A percentile compares a stretch with the other conserved stretches of the same genome.
phyloP scores from a whole-genome alignment of 441 rosid genomes.

The Gossypium lobatum region DNA sequence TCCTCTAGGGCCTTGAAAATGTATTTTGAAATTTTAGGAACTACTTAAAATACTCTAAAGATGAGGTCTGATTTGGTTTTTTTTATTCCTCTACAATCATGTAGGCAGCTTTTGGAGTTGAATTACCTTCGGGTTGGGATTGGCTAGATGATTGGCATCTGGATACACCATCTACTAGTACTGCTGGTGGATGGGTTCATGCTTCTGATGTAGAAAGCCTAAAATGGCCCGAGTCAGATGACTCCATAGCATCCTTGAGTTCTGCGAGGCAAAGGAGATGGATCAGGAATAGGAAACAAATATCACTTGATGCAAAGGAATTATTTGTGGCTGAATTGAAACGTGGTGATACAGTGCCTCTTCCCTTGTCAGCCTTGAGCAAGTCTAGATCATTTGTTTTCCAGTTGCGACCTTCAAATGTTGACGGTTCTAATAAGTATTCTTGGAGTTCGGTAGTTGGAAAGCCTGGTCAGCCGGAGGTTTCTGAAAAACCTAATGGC shows the following conservation, averaged over 20 bases:
- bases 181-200: slow-evolving; percentile 68
- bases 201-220: slow-evolving; percentile 54
- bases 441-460: slow-evolving; percentile 86
- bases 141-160: slow-evolving; percentile 61
- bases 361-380: slow-evolving; percentile 66
- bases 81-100: slow-evolving; percentile 7
- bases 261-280: slow-evolving; percentile 69
- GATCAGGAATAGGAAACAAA: slow-evolving; percentile 50
- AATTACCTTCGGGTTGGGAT: slow-evolving; percentile 51
- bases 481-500: slow-evolving; percentile 27
- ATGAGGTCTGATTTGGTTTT: slow-evolving; percentile 1
- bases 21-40: not conserved
- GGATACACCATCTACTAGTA: slow-evolving; percentile 39
- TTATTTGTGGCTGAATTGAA: slow-evolving; percentile 57
- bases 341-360: slow-evolving; percentile 72
- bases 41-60: not conserved
- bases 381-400: slow-evolving; percentile 56
- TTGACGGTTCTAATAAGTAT: slow-evolving; percentile 45
- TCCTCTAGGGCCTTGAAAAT: not conserved
- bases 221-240: slow-evolving; percentile 56
- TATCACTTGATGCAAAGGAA: slow-evolving; percentile 30
- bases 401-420: slow-evolving; percentile 56
- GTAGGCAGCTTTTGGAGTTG: slow-evolving; percentile 36
- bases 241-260: slow-evolving; percentile 37
- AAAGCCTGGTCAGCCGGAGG: slow-evolving; percentile 30